phyloP scores from a whole-genome alignment of 2,329 filamentous ascomycete genomes.

The Exophiala phaeomuriformis region DNA sequence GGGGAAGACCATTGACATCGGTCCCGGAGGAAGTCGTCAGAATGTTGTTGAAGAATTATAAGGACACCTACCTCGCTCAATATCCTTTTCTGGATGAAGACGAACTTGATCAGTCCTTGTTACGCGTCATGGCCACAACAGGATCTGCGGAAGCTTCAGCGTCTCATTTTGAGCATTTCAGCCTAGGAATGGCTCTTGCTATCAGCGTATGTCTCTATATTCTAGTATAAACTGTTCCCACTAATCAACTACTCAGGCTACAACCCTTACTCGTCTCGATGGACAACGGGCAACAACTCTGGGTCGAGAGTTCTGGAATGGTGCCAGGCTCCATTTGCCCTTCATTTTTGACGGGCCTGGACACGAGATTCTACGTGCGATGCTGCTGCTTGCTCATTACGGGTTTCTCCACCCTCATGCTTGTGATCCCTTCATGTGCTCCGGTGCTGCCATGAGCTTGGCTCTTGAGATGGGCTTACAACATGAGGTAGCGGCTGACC shows the following conservation, averaged over 20 bases:
- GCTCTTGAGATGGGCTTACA: background rate
- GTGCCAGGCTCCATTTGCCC: background rate
- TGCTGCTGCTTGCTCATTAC: background rate
- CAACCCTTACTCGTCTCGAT: background rate
- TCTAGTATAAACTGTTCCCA: background rate
- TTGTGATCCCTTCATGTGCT: background rate
- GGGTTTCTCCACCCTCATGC: background rate
- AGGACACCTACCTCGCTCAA: background rate
- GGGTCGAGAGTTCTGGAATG: background rate
- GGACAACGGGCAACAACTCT: background rate
- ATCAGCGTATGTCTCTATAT: background rate
- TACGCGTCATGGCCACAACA: background rate
- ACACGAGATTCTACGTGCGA: background rate
- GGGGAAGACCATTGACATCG: background rate
- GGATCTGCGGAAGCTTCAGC: background rate
- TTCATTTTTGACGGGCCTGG: background rate
- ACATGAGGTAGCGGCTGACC: background rate
- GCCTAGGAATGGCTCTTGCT: background rate
- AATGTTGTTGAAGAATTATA: background rate
- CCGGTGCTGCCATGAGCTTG: background rate
- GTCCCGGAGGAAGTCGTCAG: background rate
- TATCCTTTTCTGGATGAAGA: background rate
- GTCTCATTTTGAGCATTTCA: conserved; percentile 1
- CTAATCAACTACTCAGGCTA: background rate
- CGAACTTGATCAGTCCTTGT: background rate